Evolutionary conservation across 208 protist species (phyloP).

Genomic region (Entamoeba histolytica): DNA sequence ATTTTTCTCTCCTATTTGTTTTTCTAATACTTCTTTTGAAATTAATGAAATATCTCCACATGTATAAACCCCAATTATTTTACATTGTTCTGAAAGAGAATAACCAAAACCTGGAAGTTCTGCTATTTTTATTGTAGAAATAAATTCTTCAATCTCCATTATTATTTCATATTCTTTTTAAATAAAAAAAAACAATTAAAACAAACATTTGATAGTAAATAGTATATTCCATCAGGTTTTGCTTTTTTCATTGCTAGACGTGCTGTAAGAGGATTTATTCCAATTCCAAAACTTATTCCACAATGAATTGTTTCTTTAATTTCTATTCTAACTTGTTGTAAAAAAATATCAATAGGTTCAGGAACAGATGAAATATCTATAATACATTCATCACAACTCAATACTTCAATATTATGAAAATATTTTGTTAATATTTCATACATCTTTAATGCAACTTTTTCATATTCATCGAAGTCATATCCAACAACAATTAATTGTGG

Average conservation of each 20-base stretch:
- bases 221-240: not conserved
- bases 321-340: not conserved
- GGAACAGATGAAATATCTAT: not conserved
- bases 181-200: not conserved
- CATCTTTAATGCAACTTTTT: not conserved
- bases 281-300: not conserved
- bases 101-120: not conserved
- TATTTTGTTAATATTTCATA: not conserved
- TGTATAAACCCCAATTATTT: not conserved
- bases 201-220: not conserved
- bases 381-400: not conserved
- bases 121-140: not conserved
- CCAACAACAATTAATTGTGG: not conserved
- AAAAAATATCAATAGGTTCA: not conserved
- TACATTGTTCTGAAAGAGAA: not conserved
- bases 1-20: not conserved
- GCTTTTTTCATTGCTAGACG: not conserved
- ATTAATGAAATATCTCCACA: not conserved
- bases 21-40: not conserved
- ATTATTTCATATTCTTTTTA: not conserved
- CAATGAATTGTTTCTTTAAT: not conserved
- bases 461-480: not conserved
- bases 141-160: not conserved
- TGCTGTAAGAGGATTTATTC: not conserved
- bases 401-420: not conserved